Percentiles rank a stretch among this genome's conserved stretches.
These are phyloP conservation scores for Lactarius hatsudake DNA, from an alignment of 768 basidiomycete species.

Conservation along the genomic window DNA sequence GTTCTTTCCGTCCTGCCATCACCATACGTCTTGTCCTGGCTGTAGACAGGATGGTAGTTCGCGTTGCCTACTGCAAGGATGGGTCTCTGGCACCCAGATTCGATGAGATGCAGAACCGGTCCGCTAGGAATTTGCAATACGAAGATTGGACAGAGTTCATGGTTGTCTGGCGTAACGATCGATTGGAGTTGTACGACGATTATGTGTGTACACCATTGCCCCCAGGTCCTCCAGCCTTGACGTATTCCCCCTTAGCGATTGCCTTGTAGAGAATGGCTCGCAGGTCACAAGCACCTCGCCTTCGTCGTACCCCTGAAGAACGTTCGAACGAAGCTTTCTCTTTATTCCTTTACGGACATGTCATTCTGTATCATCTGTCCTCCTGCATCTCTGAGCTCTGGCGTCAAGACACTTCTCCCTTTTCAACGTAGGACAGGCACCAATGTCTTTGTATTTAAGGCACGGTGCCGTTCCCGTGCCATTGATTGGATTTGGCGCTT, in stretches of 20 bases:
- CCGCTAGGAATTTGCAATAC: constrained; percentile 54
- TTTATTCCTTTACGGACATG: constrained; percentile 86
- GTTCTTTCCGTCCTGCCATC: not conserved
- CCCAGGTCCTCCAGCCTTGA: not conserved
- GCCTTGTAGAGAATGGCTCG: constrained; percentile 65
- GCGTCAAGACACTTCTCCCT: constrained; percentile 45
- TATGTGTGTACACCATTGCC: constrained; percentile 51
- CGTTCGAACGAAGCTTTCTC: constrained; percentile 62
- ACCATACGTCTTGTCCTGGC: constrained; percentile 28
- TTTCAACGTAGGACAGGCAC: constrained; percentile 62
- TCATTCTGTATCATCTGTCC: constrained; percentile 75
- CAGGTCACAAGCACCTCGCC: constrained; percentile 72
- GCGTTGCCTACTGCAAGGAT: constrained; percentile 61
- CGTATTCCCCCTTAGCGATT: constrained; percentile 42
- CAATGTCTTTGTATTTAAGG: constrained; percentile 84
- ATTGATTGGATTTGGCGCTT: constrained; percentile 90
- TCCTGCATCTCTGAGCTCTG: constrained; percentile 46
- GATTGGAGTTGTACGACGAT: constrained; percentile 82
- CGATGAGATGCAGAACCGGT: constrained; percentile 67
- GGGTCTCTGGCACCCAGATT: constrained; percentile 51
- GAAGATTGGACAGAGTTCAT: constrained; percentile 81
- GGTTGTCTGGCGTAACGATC: constrained; percentile 77
- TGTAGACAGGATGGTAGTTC: constrained; percentile 86
- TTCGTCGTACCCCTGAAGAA: constrained; percentile 73
- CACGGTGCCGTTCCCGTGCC: constrained; percentile 71